Base-by-base conservation (phyloP, 192 early-diverging fungal species). In the Oehlia diaphana region DNA sequence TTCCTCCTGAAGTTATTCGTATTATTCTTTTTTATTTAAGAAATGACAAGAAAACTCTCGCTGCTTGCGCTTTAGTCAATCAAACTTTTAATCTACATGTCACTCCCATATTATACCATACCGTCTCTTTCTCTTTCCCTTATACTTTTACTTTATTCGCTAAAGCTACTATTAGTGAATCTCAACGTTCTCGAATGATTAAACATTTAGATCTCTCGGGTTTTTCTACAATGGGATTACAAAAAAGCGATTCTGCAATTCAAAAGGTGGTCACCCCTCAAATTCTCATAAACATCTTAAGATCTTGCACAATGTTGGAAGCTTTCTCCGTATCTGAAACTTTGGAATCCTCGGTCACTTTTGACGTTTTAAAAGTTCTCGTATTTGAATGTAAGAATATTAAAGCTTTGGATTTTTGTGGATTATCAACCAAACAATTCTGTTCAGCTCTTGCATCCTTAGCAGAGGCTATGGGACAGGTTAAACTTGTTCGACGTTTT, bases 61-160 rank as follows among this genome's bases (percentile, higher is more conserved):
- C 76, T n/a, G 63, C 76, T 64, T 77, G 76, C 31, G 9, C 76
- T n/a, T 50, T 64, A n/a, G 76, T 77, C 9, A 77, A 77, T 31
- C 62, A 49, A 12, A 77, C 76, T 26, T 77, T 77, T 47, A 66
- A 77, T 50, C 64, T 77, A 23, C 76, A 77, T 19, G 42, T 37
- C 0, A 77, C 63, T 44, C 76, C 63, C 10, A 50, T 77, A 2
- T 33, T 77, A 33, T 77, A 77, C 47, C 26, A 44, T 28, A 77
- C 76, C 13, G 58, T 77, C 7, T 23, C 63, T 13, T 77, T 77
- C 23, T 44, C 76, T 7, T 77, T 67, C 19, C 76, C 76, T 28
- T 49, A 44, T 13, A 67, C 62, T 5, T 77, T 77, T 26, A 28
- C n/a, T 21, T 33, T 66, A 23, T 77, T 77, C 28, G 64, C 64